A percentile compares a stretch with the other conserved stretches of the same genome.
Evolutionary conservation across 139 green algal genomes (phyloP).

Genomic region (Eudorina sp.): DNA sequence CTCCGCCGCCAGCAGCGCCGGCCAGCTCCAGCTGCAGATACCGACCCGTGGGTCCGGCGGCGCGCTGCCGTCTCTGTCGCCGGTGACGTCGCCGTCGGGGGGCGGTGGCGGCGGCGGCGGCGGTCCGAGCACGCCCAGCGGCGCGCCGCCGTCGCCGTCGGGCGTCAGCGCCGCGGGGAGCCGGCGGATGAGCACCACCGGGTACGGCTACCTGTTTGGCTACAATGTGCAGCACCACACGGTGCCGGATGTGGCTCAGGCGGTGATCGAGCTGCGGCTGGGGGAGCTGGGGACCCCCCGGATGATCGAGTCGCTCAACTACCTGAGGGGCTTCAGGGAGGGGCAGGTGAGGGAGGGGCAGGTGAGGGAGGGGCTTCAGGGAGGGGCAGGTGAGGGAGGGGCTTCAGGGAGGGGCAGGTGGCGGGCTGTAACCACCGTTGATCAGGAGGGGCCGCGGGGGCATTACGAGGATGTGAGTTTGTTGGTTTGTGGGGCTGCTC

Average conservation of each 20-base stretch:
- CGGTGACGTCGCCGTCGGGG: not conserved
- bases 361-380: not conserved
- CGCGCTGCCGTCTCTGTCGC: not conserved
- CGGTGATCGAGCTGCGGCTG: constrained; percentile 36
- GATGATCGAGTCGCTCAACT: constrained; percentile 37
- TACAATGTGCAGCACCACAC: constrained; percentile 19
- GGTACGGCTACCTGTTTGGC: constrained; percentile 2
- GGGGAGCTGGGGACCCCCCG: constrained; percentile 41
- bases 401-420: constrained; percentile 22
- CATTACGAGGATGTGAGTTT: no score
- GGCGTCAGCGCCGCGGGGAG: not conserved
- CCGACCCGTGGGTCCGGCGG: not conserved
- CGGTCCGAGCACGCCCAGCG: not conserved
- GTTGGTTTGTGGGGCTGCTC: no score
- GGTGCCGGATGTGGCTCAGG: not conserved
- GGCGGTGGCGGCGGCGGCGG: not conserved
- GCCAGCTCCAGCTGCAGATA: not conserved
- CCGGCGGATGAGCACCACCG: not conserved
- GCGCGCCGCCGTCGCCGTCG: not conserved
- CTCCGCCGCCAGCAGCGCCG: not conserved
- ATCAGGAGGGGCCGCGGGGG: no score
- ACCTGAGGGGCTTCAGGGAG: constrained; percentile 26
- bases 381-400: constrained; percentile 27
- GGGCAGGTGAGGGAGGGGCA: not conserved
- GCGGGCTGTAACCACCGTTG: no score